A percentile compares a stretch with the other conserved stretches of the same genome.
Conservation (phyloP, 257 asterid genomes). For the Euphrasia confusa region DNA sequence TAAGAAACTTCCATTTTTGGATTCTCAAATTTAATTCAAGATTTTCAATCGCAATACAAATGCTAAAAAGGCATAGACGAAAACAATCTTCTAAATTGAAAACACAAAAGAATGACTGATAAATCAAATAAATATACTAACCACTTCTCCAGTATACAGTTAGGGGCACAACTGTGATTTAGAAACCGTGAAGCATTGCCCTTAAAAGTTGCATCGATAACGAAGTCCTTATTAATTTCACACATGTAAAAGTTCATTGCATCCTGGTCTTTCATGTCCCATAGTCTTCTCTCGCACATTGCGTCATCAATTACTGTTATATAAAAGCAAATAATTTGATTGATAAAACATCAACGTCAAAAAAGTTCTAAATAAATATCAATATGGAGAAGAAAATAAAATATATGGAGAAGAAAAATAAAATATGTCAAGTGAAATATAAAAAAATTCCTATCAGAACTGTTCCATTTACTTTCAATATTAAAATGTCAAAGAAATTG, state of each 20-base stretch:
- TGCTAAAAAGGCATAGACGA: too few species aligned
- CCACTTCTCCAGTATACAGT: slow-evolving; percentile 94
- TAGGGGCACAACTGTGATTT: slow-evolving; percentile 92
- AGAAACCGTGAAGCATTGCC: slow-evolving; percentile 89
- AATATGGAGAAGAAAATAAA: neutral
- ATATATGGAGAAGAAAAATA: neutral
- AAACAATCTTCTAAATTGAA: neutral
- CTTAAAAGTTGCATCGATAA: slow-evolving; percentile 90
- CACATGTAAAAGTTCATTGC: slow-evolving; percentile 89
- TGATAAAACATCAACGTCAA: slow-evolving; percentile 4
- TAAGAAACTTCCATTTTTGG: too few species aligned
- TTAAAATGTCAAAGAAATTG: neutral
- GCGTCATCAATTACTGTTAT: slow-evolving; percentile 83
- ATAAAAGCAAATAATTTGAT: slow-evolving; percentile 22
- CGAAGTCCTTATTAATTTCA: slow-evolving; percentile 81
- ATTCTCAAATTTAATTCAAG: too few species aligned
- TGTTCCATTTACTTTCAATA: slow-evolving; percentile 5
- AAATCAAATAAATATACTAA: slow-evolving; percentile 33
- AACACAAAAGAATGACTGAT: slow-evolving; percentile 15
- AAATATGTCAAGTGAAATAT: neutral
- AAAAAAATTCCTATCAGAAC: neutral
- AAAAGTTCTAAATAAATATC: slow-evolving; percentile 5
- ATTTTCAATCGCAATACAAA: too few species aligned
- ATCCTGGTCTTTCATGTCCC: slow-evolving; percentile 81
- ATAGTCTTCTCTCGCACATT: slow-evolving; percentile 79